Percentiles rank a stretch among this genome's conserved stretches.
phyloP scores from a whole-genome alignment of 306 rosid genomes.

The Cucumis hystrix region DNA sequence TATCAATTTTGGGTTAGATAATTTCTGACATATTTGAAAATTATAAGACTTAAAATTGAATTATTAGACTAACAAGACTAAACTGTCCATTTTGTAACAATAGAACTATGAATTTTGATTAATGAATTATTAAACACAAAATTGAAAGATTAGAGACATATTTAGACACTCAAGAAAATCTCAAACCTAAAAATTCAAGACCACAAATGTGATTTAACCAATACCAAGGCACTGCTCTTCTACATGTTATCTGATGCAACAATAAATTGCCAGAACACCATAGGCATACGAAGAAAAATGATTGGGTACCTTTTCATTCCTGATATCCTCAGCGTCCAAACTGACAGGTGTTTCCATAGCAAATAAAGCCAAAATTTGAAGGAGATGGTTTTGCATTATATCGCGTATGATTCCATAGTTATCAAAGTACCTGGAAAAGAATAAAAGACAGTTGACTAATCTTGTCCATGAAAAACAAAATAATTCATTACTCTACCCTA shows the following conservation, averaged over 20 bases:
- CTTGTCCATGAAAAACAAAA: neutral
- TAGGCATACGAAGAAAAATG: neutral
- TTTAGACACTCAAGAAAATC: neutral
- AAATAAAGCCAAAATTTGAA: conserved; percentile 85
- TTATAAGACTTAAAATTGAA: neutral
- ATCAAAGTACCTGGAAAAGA: conserved; percentile 56
- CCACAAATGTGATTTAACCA: neutral
- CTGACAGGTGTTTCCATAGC: conserved; percentile 99
- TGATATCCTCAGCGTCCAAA: conserved; percentile 86
- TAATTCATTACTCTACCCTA: neutral
- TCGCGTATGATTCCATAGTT: conserved; percentile 90
- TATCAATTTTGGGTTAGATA: no score
- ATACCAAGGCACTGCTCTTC: neutral
- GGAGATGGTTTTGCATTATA: conserved; percentile 96
- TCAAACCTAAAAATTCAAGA: neutral
- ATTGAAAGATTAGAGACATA: neutral
- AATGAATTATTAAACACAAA: neutral
- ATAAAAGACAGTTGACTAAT: conserved; percentile 6
- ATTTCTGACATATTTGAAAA: no score
- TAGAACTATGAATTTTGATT: neutral
- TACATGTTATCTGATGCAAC: neutral
- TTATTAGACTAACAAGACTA: neutral
- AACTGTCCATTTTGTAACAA: neutral
- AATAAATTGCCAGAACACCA: neutral
- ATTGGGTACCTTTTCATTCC: conserved; percentile 74